Conservation (phyloP, 2,329 filamentous ascomycete species). For the Cytospora paraplurivora region DNA sequence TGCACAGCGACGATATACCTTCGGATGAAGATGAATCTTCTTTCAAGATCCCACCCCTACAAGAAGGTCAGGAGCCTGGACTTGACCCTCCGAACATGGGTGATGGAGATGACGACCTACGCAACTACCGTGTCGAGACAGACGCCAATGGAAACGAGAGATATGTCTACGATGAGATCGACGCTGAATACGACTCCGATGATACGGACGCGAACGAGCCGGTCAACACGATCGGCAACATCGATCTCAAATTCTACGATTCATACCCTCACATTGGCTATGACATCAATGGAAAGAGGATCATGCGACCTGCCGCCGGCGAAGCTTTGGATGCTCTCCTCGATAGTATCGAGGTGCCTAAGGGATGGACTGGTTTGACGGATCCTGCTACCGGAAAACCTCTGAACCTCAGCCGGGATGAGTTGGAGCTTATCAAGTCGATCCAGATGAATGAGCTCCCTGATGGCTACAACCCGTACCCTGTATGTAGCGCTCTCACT, state of each 20-base stretch:
- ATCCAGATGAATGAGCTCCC: constrained; percentile 88
- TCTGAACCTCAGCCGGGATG: constrained; percentile 81
- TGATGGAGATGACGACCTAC: constrained; percentile 43
- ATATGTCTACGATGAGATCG: constrained; percentile 91
- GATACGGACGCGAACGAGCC: constrained; percentile 81
- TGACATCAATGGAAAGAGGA: constrained; percentile 97
- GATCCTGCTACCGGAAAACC: constrained; percentile 94
- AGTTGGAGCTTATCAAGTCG: constrained; percentile 84
- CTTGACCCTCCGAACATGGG: constrained; percentile 39
- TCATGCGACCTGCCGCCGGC: constrained; percentile 92
- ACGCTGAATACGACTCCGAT: constrained; percentile 94
- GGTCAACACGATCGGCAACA: constrained; percentile 91
- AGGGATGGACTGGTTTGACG: constrained; percentile 95
- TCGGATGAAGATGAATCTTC: constrained; percentile 37
- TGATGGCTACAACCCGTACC: constrained; percentile 90
- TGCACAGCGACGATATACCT: constrained; percentile 46
- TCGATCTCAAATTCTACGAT: constrained; percentile 93
- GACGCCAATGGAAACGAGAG: constrained; percentile 90
- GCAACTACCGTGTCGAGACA: constrained; percentile 61
- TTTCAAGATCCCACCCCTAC: constrained; percentile 22
- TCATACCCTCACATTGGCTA: constrained; percentile 98
- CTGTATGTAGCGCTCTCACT: constrained; percentile 51
- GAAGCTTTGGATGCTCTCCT: constrained; percentile 90
- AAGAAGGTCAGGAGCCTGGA: constrained; percentile 27
- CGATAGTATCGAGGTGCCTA: constrained; percentile 94